Evolutionary conservation across 2,329 filamentous ascomycete genomes (phyloP).

Genomic region (Hirsutella rhossiliensis): DNA sequence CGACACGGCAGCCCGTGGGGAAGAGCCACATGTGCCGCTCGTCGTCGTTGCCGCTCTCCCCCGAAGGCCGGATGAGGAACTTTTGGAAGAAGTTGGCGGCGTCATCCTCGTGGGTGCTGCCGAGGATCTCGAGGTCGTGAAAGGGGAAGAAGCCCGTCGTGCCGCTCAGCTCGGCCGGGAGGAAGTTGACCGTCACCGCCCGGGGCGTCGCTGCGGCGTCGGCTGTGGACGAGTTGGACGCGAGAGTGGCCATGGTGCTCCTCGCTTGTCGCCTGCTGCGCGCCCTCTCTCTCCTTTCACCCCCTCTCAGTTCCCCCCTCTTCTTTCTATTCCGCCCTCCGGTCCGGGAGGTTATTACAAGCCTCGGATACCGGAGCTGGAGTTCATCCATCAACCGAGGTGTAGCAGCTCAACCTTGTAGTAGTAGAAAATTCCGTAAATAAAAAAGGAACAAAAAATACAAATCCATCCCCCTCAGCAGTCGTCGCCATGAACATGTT

Average conservation of each 20-base stretch:
- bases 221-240: background rate
- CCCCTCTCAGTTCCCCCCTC: too few species aligned
- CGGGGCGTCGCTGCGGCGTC: background rate
- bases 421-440: too few species aligned
- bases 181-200: conserved; percentile 12
- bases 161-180: conserved; percentile 17
- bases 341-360: too few species aligned
- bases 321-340: too few species aligned
- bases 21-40: conserved; percentile 19
- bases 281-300: too few species aligned
- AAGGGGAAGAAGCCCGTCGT: conserved; percentile 25
- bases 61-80: conserved; percentile 14
- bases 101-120: conserved; percentile 13
- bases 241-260: background rate
- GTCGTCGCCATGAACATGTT: too few species aligned
- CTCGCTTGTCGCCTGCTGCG: too few species aligned
- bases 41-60: conserved; percentile 16
- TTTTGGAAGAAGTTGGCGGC: conserved; percentile 18
- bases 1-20: conserved; percentile 17
- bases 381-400: too few species aligned
- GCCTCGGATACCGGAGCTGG: too few species aligned
- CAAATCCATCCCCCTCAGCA: too few species aligned
- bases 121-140: conserved; percentile 21
- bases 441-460: too few species aligned
- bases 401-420: too few species aligned